A percentile compares a stretch with the other conserved stretches of the same genome.
Evolutionary conservation across 331 rosid genomes (phyloP).

Genomic region (Spiraea crenata): DNA sequence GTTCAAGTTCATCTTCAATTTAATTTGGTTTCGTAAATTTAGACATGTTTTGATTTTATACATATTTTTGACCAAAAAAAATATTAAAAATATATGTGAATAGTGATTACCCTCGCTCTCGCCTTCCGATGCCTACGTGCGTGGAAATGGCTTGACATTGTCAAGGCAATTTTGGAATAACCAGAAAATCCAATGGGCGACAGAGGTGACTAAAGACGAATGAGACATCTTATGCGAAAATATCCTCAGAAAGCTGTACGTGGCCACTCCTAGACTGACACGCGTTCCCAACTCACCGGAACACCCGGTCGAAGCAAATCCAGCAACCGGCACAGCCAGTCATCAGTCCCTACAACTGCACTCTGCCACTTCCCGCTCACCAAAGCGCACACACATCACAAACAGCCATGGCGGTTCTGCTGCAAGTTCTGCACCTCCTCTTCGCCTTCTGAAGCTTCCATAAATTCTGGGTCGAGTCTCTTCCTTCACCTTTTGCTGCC

Average conservation of each 20-base stretch:
- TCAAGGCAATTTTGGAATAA: background rate
- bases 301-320: slow-evolving; percentile 6
- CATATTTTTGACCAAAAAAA: too few species aligned
- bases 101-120: too few species aligned
- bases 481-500: background rate
- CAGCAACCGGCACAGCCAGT: slow-evolving; percentile 24
- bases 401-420: slow-evolving; percentile 23
- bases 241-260: slow-evolving; percentile 4
- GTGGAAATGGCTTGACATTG: too few species aligned
- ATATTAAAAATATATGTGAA: too few species aligned
- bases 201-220: background rate
- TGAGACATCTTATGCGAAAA: slow-evolving; percentile 22
- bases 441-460: background rate
- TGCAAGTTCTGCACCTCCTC: background rate
- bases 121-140: too few species aligned
- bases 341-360: background rate
- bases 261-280: background rate
- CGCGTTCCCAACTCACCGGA: slow-evolving; percentile 21
- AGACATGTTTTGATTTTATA: too few species aligned
- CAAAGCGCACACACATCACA: background rate
- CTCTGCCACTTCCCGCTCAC: slow-evolving; percentile 22
- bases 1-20: too few species aligned
- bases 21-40: too few species aligned
- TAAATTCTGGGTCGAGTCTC: background rate
- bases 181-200: background rate